Evolutionary conservation across 2,329 filamentous ascomycete species (phyloP).

Genomic region (Lomentospora prolificans): DNA sequence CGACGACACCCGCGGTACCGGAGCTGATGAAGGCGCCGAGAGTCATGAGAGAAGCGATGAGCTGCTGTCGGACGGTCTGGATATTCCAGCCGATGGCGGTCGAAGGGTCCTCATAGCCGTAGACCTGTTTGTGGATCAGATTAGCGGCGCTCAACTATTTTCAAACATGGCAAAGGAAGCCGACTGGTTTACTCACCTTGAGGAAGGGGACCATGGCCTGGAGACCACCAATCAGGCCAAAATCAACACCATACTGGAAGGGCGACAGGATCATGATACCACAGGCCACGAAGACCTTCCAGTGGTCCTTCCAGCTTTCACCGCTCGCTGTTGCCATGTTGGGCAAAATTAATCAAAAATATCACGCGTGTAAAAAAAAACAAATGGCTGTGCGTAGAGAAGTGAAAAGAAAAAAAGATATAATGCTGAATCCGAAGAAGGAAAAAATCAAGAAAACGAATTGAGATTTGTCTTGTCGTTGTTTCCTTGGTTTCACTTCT

Average conservation of each 20-base stretch:
- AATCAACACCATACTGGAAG: slow-evolving; percentile 43
- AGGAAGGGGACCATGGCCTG: slow-evolving; percentile 42
- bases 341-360: not conserved
- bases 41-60: slow-evolving; percentile 38
- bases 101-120: slow-evolving; percentile 21
- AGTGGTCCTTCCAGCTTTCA: slow-evolving; percentile 26
- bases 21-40: slow-evolving; percentile 36
- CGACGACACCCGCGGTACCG: slow-evolving; percentile 28
- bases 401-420: not conserved
- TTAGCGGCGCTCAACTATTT: slow-evolving; percentile 19
- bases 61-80: slow-evolving; percentile 30
- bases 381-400: not conserved
- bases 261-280: slow-evolving; percentile 22
- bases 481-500: not conserved
- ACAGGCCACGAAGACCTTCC: slow-evolving; percentile 37
- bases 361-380: not conserved
- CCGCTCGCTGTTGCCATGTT: slow-evolving; percentile 8
- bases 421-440: not conserved
- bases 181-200: slow-evolving; percentile 16
- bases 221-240: slow-evolving; percentile 38
- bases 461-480: not conserved
- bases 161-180: no score
- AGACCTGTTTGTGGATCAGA: slow-evolving; percentile 21
- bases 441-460: not conserved
- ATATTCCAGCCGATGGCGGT: slow-evolving; percentile 33